Evolutionary conservation across 2,329 filamentous ascomycete genomes (phyloP).

Genomic region (Fusarium nodosum): DNA sequence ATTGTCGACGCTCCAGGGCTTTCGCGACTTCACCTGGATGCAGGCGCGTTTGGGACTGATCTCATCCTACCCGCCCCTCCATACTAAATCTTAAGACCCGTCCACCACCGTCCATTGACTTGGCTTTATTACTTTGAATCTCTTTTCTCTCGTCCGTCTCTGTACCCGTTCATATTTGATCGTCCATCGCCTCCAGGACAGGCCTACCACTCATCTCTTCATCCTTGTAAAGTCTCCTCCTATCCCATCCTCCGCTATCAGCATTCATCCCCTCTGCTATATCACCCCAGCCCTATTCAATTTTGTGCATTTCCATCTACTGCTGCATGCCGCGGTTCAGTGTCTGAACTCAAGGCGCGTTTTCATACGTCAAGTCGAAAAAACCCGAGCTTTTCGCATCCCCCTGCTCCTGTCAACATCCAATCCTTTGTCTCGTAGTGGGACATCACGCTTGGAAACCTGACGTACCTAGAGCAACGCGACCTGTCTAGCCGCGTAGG

Average conservation of each 20-base stretch:
- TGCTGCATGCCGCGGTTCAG: conserved; percentile 26
- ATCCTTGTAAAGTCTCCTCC: conserved; percentile 11
- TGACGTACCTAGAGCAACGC: conserved; percentile 52
- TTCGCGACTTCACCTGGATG: conserved; percentile 35
- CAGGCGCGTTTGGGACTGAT: conserved; percentile 46
- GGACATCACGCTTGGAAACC: conserved; percentile 49
- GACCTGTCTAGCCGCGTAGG: conserved; percentile 50
- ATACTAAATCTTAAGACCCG: conserved; percentile 42
- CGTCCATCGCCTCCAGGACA: conserved; percentile 19
- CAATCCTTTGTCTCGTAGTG: conserved; percentile 48
- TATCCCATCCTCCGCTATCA: conserved; percentile 4
- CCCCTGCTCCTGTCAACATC: conserved; percentile 30
- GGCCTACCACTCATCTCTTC: conserved; percentile 8
- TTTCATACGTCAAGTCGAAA: conserved; percentile 41
- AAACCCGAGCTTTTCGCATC: conserved; percentile 28
- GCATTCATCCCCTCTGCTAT: conserved; percentile 10
- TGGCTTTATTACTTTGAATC: conserved; percentile 18
- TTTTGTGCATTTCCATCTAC: conserved; percentile 18
- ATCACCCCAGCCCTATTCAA: conserved; percentile 14
- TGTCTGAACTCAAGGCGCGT: conserved; percentile 34
- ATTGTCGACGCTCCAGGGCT: conserved; percentile 15
- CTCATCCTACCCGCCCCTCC: conserved; percentile 45
- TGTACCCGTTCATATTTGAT: conserved; percentile 38
- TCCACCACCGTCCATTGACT: conserved; percentile 24
- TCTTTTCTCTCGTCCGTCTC: conserved; percentile 34